Percentiles rank a stretch among this genome's conserved stretches.
Evolutionary conservation across 768 basidiomycete genomes (phyloP).

Genomic region (Sistotremastrum niveocremeum): DNA sequence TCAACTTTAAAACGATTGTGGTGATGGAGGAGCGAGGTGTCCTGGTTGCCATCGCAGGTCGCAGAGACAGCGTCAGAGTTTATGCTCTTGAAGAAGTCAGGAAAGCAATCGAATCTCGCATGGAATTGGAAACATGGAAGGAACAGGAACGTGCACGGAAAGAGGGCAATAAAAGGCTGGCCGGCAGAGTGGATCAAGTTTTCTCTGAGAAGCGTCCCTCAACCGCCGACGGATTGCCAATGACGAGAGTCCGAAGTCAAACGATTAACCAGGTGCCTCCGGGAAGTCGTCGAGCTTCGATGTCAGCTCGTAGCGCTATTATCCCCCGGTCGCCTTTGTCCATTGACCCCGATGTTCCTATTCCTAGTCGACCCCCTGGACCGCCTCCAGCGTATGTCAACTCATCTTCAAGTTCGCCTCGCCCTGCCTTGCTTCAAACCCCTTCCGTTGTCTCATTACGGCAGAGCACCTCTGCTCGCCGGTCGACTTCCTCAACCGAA

Average conservation of each 20-base stretch:
- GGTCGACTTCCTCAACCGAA: not conserved
- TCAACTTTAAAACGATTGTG: constrained; percentile 75
- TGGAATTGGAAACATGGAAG: constrained; percentile 63
- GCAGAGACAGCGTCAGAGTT: constrained; percentile 76
- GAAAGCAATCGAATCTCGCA: constrained; percentile 77
- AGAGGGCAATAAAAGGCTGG: constrained; percentile 47
- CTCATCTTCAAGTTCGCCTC: too few species aligned
- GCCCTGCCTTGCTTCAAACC: too few species aligned
- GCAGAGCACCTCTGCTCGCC: not conserved
- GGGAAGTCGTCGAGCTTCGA: not conserved
- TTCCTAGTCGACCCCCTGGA: too few species aligned
- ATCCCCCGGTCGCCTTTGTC: too few species aligned
- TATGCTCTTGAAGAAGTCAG: constrained; percentile 81
- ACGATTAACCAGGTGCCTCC: constrained; percentile 1
- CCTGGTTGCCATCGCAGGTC: constrained; percentile 78
- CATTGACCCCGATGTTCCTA: too few species aligned
- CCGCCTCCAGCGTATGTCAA: too few species aligned
- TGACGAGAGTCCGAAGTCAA: not conserved
- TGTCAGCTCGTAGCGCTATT: too few species aligned
- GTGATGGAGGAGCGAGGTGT: constrained; percentile 89
- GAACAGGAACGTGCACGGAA: constrained; percentile 61
- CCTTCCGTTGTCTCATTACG: not conserved
- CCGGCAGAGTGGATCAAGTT: constrained; percentile 20
- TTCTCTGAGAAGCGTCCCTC: constrained; percentile 7
- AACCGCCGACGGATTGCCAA: not conserved